Base-by-base conservation (phyloP, 164 flowering plant species). In the Chimonanthus praecox region DNA sequence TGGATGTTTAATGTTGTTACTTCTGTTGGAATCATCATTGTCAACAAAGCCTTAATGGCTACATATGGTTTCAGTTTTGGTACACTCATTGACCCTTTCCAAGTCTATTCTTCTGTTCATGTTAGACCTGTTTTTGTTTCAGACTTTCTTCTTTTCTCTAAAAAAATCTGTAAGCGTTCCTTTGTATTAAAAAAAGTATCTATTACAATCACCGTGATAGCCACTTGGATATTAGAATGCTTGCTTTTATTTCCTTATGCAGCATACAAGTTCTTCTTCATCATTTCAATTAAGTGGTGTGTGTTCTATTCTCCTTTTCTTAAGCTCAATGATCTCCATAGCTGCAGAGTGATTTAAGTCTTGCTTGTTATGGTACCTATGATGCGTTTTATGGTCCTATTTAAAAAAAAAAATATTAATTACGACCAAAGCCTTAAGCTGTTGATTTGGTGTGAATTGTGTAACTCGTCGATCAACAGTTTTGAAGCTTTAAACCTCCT, bases 1-100 rank as follows among this genome's bases (percentile, higher is more conserved):
- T 84, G 87, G 87, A 77, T 78, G 85, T 84, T 84, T 82, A 84
- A 80, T 77, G 82, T 78, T 78, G 85, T 80, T 75, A 82, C 85
- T 63, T 82, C 85, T 9, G 87, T 84, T 66, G 85, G 85, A 62
- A 75, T 84, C 60, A 82, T 84, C 70, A 76, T 84, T 70, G 84
- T 82, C 65, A 84, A 84, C 72, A 82, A 84, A 73, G 83, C 86
- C 11, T 77, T 82, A 64, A 84, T 82, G 86, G 84, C 83, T n/a
- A 82, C 80, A 49, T 81, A 84, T 21, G 85, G 83, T 68, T 82
- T 78, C 71, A 84, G 83, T 78, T 84, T 80, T 61, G 85, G 85
- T 84, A 75, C 78, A 68, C 50, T 65, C 66, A 51, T 64, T 64
- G 7, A 5, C 9, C n/a, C 33, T 65, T 65, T 47, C 44, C 68